phyloP scores from a whole-genome alignment of 345 rosid genomes.

The Eutrema heterophyllum region DNA sequence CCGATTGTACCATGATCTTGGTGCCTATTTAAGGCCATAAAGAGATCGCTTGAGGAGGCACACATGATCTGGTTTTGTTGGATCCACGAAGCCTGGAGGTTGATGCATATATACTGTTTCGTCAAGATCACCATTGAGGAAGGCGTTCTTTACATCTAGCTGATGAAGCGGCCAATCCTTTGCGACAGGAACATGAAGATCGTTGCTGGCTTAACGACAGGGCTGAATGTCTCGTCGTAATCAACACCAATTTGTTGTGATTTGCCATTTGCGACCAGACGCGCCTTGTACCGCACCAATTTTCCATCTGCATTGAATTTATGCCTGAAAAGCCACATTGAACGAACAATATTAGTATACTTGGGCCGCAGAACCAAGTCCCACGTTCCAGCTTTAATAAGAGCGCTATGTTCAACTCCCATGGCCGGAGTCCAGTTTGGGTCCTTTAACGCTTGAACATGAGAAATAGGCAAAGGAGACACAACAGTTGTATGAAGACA shows the following conservation, averaged over 20 bases:
- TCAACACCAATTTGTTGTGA: too few relatives aligned
- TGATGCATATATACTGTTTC: too few relatives aligned
- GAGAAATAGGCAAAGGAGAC: neutral
- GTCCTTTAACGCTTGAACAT: neutral
- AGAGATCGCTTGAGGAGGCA: neutral
- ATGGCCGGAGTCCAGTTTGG: fast-evolving
- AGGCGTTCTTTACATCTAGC: too few relatives aligned
- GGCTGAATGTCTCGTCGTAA: too few relatives aligned
- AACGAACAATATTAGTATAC: neutral
- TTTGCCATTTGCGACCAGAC: neutral
- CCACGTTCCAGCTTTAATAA: neutral
- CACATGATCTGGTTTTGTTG: too few relatives aligned
- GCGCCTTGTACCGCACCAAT: fast-evolving
- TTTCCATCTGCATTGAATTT: neutral
- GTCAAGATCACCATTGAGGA: too few relatives aligned
- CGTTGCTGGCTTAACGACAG: too few relatives aligned
- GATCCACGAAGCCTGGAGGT: too few relatives aligned
- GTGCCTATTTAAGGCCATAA: neutral
- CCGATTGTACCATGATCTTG: neutral
- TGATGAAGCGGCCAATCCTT: too few relatives aligned
- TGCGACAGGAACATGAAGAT: too few relatives aligned
- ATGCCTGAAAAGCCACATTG: neutral
- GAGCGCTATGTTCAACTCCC: neutral
- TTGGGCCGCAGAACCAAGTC: neutral
- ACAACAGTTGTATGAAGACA: too few relatives aligned